These are phyloP conservation scores for Cucurbita moschata DNA, from an alignment of 306 rosid species.

Conservation along the genomic window DNA sequence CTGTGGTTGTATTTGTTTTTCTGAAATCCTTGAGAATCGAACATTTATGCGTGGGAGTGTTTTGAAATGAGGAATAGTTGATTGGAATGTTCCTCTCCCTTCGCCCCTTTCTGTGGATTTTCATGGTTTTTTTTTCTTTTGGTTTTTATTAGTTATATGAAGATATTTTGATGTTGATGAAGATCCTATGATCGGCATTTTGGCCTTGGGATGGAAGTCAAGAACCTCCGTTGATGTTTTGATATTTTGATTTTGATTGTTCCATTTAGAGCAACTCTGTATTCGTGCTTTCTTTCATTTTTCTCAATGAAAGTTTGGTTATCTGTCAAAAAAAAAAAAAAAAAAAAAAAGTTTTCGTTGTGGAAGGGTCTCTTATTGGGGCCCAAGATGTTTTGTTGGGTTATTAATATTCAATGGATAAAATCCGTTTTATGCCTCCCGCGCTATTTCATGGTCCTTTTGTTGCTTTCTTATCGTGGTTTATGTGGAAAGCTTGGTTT, in stretches of 20 bases:
- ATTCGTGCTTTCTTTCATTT: neutral
- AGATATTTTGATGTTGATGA: neutral
- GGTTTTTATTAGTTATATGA: neutral
- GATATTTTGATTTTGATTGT: neutral
- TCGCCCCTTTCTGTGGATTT: neutral
- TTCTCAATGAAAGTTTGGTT: no score
- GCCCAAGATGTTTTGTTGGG: neutral
- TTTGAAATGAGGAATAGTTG: neutral
- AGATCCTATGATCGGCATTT: neutral
- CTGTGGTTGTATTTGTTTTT: neutral
- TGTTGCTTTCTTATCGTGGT: neutral
- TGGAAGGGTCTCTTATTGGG: neutral
- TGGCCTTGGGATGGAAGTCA: neutral
- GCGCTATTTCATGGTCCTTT: neutral
- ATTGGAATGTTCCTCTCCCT: neutral
- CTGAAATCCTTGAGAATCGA: neutral
- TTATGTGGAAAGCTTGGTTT: neutral
- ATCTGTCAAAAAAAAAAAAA: no score
- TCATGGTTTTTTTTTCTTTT: neutral
- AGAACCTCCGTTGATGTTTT: neutral
- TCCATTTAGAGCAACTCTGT: neutral
- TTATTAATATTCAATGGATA: neutral
- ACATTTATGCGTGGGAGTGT: neutral
- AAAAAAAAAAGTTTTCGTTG: no score
- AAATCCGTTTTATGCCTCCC: neutral